Base-by-base conservation (phyloP, 345 rosid genomes). In the Gossypium ekmanianum region DNA sequence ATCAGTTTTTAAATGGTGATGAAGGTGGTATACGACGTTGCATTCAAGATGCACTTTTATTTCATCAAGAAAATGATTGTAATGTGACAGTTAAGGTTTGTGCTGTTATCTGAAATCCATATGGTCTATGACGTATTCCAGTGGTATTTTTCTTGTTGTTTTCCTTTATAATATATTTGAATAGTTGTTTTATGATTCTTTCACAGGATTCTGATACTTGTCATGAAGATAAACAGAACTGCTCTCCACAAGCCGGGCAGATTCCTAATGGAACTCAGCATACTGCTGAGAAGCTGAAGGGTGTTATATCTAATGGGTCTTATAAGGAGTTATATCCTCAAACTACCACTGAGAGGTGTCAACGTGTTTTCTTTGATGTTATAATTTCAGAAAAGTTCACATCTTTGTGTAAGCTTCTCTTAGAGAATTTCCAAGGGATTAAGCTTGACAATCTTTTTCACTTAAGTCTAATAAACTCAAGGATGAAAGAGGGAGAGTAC, bases 401-500 rank as follows among this genome's bases (percentile, higher is more conserved):
- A 61, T 88, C 83, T 72, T 77, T 95, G 29, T 93, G 90, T 79
- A 89, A 89, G 84, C 85, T 93, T 74, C 78, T 95, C 12, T 78
- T 79, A 61, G 94, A 90, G 81, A 89, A 88, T 83, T 84, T 93
- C 80, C 84, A 87, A 83, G 98, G 88, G 62, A 77, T 78, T 76
- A 89, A 86, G 83, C 68, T 80, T 61, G 94, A 87, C 69, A 81
- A 81, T 51, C 44, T 95, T 67, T 76, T 85, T 22, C 78, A 87
- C 83, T 85, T 88, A 66, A 82, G 71, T 77, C 71, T 78, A 67
- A 81, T 95, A 84, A 79, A 91, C 80, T 78, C 80, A 68, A 89
- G 88, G 84, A 90, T 91, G 99, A 89, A 85, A 81, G 88, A 87
- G 39, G 98, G 97, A 79, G 80, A 76, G 52, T 95, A 95, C 85